phyloP scores from a whole-genome alignment of 176 grass and related monocot species.

The Triticum aestivum region IWGSC_CS_RefSeq_v2.1 NC_057796.1:374353885-374354384 shows the following conservation, averaged over 20 bases:
- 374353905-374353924: neutral
- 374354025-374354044: slow-evolving; percentile 16
- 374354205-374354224: slow-evolving; percentile 19
- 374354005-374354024: slow-evolving; percentile 13
- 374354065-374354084: slow-evolving; percentile 14
- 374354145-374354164: slow-evolving; percentile 10
- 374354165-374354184: slow-evolving; percentile 32
- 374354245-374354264: slow-evolving; percentile 59
- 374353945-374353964: neutral
- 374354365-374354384: slow-evolving; percentile 12
- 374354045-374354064: slow-evolving; percentile 10
- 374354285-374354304: slow-evolving; percentile 67
- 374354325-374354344: slow-evolving; percentile 21
- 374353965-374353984: slow-evolving; percentile 18
- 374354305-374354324: slow-evolving; percentile 42
- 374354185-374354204: slow-evolving; percentile 18
- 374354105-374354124: slow-evolving; percentile 7
- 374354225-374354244: slow-evolving; percentile 13
- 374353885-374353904: neutral
- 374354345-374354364: neutral
- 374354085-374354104: slow-evolving; percentile 15
- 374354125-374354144: slow-evolving; percentile 19
- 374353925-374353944: slow-evolving; percentile 18
- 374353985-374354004: slow-evolving; percentile 17
- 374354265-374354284: slow-evolving; percentile 66